Conservation (phyloP, 176 grass and related monocot genomes). For the Chloris gayana region DNA sequence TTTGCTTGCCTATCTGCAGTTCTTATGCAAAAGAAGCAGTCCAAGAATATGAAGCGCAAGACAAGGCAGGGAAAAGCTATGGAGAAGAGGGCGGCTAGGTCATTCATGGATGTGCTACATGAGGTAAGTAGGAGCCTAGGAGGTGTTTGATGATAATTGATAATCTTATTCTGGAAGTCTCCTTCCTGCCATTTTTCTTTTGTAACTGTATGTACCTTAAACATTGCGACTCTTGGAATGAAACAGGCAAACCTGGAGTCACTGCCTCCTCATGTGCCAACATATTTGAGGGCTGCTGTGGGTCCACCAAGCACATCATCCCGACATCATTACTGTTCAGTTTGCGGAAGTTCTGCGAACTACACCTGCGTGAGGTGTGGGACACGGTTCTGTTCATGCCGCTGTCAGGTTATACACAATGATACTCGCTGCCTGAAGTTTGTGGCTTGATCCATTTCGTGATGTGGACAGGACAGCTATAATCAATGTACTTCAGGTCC, state of each 20-base stretch:
- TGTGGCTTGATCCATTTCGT: slow-evolving; percentile 64
- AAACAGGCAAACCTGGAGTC: slow-evolving; percentile 81
- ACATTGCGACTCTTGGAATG: slow-evolving; percentile 5
- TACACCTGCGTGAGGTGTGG: slow-evolving; percentile 81
- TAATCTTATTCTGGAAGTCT: slow-evolving; percentile 7
- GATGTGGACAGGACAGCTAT: slow-evolving; percentile 13
- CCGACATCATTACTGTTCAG: slow-evolving; percentile 73
- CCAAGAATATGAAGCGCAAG: slow-evolving; percentile 93
- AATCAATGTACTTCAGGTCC: neutral
- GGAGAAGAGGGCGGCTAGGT: slow-evolving; percentile 70
- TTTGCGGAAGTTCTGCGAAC: slow-evolving; percentile 65
- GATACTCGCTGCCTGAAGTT: slow-evolving; percentile 91
- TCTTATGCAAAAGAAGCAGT: slow-evolving; percentile 82
- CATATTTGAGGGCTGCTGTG: slow-evolving; percentile 80
- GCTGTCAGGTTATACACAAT: slow-evolving; percentile 87
- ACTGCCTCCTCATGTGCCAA: slow-evolving; percentile 74
- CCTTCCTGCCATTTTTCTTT: neutral
- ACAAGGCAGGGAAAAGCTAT: slow-evolving; percentile 89
- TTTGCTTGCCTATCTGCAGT: slow-evolving; percentile 40
- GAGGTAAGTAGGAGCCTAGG: slow-evolving; percentile 44
- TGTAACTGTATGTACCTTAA: neutral
- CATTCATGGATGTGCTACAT: slow-evolving; percentile 82
- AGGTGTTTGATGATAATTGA: neutral
- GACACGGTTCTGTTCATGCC: slow-evolving; percentile 85
- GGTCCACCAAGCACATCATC: slow-evolving; percentile 69